Percentiles rank a stretch among this genome's conserved stretches.
Conservation (phyloP, 192 early-diverging fungal genomes). For the Gryganskiella cystojenkinii region DNA sequence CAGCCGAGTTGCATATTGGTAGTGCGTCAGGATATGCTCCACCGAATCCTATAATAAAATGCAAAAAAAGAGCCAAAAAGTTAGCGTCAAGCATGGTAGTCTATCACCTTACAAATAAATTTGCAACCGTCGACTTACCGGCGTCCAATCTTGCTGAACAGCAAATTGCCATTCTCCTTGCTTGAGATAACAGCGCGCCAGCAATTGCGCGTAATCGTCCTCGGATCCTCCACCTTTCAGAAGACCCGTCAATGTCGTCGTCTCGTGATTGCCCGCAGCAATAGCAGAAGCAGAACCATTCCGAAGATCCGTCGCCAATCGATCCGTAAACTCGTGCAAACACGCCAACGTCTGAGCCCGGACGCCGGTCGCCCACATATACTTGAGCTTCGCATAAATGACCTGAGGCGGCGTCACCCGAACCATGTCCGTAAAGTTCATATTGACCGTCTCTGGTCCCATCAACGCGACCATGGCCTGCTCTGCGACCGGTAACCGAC, state of each 20-base stretch:
- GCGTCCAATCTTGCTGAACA: slow-evolving; percentile 56
- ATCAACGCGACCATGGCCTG: slow-evolving; percentile 77
- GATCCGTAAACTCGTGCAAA: slow-evolving; percentile 79
- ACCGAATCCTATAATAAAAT: slow-evolving; percentile 55
- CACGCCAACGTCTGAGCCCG: slow-evolving; percentile 72
- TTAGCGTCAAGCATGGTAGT: background rate
- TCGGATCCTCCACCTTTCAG: slow-evolving; percentile 19
- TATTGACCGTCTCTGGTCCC: slow-evolving; percentile 16
- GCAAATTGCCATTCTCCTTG: slow-evolving; percentile 93
- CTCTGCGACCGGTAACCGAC: slow-evolving; percentile 79
- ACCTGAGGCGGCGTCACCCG: slow-evolving; percentile 15
- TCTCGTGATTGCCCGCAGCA: slow-evolving; percentile 3
- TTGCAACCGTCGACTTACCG: slow-evolving; percentile 22
- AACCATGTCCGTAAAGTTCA: slow-evolving; percentile 30
- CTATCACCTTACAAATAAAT: background rate
- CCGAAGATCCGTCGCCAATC: slow-evolving; percentile 74
- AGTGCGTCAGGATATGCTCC: slow-evolving; percentile 81
- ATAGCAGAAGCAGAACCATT: slow-evolving; percentile 43
- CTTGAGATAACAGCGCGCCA: slow-evolving; percentile 91
- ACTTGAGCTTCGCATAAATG: slow-evolving; percentile 72
- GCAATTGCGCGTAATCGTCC: slow-evolving; percentile 47
- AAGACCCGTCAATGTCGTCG: slow-evolving; percentile 14
- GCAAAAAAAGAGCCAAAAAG: background rate
- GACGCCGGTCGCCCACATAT: slow-evolving; percentile 77
- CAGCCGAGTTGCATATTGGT: slow-evolving; percentile 84